Percentiles rank a stretch among this genome's conserved stretches.
Conservation (phyloP, 2,329 filamentous ascomycete genomes). For the Fusarium transvaalense region DNA sequence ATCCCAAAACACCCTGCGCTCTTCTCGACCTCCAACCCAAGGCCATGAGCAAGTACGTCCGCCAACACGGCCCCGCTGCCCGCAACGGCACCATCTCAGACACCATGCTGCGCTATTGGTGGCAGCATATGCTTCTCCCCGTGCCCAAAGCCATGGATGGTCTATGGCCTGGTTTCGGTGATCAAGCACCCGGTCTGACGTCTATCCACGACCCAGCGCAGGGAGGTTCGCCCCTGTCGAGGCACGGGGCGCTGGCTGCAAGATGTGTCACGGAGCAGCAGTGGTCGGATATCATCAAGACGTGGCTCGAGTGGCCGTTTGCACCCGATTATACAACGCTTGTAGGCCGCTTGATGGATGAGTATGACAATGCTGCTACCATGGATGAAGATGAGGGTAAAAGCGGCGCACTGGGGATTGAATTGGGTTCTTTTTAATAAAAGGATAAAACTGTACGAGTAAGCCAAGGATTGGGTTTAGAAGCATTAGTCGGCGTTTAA, state of each 20-base stretch:
- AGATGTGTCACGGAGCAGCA: slow-evolving; percentile 66
- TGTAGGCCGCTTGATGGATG: slow-evolving; percentile 58
- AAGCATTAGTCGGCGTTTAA: slow-evolving; percentile 18
- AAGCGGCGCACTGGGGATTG: slow-evolving; percentile 27
- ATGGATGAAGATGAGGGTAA: slow-evolving; percentile 45
- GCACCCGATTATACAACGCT: slow-evolving; percentile 63
- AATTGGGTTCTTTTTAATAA: slow-evolving; percentile 12
- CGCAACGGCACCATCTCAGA: slow-evolving; percentile 65
- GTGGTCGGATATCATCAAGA: slow-evolving; percentile 68
- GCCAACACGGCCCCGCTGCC: slow-evolving; percentile 58
- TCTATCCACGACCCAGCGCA: slow-evolving; percentile 61
- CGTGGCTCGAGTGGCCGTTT: slow-evolving; percentile 77
- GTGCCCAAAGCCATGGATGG: slow-evolving; percentile 61
- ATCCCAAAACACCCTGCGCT: slow-evolving; percentile 67
- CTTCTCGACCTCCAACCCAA: slow-evolving; percentile 78
- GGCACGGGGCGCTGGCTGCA: slow-evolving; percentile 58
- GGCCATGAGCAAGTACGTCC: slow-evolving; percentile 62
- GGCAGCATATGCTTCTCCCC: slow-evolving; percentile 60
- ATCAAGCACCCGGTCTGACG: slow-evolving; percentile 63
- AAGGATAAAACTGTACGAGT: not conserved
- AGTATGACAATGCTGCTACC: slow-evolving; percentile 31
- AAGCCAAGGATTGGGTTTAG: not conserved
- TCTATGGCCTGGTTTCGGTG: slow-evolving; percentile 71
- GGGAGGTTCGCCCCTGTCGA: slow-evolving; percentile 60
- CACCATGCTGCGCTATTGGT: slow-evolving; percentile 58